phyloP scores from a whole-genome alignment of 345 rosid species.

The Eucalyptus dawsonii region DNA sequence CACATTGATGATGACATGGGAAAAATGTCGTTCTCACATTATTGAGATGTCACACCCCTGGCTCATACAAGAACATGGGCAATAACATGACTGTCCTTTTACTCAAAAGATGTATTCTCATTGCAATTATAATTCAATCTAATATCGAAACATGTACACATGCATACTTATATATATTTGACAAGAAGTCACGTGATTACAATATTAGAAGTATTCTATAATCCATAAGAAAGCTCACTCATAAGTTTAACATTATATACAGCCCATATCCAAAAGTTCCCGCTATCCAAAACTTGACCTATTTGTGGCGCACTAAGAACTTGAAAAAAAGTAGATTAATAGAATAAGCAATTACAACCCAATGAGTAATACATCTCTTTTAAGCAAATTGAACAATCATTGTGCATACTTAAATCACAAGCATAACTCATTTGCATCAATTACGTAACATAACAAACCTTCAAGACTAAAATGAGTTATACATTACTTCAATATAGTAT shows the following conservation, averaged over 20 bases:
- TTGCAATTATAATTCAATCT: not conserved
- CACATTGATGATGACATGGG: not conserved
- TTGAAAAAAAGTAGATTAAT: not conserved
- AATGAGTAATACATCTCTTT: not conserved
- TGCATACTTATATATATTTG: too few relatives aligned
- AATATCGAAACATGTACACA: too few relatives aligned
- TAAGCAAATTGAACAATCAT: not conserved
- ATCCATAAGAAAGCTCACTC: not conserved
- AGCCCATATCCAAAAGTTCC: not conserved
- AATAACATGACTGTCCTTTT: not conserved
- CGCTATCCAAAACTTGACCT: not conserved
- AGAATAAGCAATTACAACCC: not conserved
- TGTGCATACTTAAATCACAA: not conserved
- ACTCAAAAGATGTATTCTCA: not conserved
- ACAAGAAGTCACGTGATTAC: too few relatives aligned
- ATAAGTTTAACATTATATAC: too few relatives aligned
- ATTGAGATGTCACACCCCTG: not conserved
- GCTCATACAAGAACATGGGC: not conserved
- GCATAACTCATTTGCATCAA: not conserved
- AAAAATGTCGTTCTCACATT: not conserved
- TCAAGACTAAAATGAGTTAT: not conserved
- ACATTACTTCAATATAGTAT: not conserved
- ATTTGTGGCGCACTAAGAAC: fast-evolving
- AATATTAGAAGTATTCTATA: not conserved
- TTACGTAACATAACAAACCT: not conserved